These are phyloP conservation scores for Termitomyces sp. DNA, from an alignment of 768 basidiomycete genomes.

Conservation along the genomic window DNA sequence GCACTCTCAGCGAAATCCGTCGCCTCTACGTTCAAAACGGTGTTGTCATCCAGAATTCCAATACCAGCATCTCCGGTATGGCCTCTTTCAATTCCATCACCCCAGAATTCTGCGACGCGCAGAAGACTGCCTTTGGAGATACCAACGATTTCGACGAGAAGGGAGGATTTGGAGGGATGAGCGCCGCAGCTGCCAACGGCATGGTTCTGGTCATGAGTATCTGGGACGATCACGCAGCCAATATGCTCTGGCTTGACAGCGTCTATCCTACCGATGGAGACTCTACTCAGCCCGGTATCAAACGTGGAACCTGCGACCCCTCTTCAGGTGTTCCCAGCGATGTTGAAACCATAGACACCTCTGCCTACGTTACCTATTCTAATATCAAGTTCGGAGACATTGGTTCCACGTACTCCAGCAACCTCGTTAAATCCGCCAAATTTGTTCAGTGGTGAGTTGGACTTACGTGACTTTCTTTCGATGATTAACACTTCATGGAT, in stretches of 20 bases:
- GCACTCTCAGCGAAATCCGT: constrained; percentile 52
- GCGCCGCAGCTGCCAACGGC: constrained; percentile 34
- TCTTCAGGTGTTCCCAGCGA: not conserved
- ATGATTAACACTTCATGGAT: no score
- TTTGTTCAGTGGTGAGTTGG: not conserved
- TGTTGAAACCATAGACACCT: not conserved
- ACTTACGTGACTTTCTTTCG: not conserved
- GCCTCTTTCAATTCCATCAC: constrained; percentile 43
- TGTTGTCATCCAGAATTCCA: constrained; percentile 51
- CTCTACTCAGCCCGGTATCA: not conserved
- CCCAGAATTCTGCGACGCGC: constrained; percentile 41
- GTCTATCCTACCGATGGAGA: constrained; percentile 28
- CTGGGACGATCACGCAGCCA: constrained; percentile 41
- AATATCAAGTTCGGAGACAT: constrained; percentile 5
- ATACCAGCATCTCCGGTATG: constrained; percentile 44
- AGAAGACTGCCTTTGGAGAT: constrained; percentile 42
- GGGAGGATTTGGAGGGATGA: constrained; percentile 33
- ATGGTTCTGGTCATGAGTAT: constrained; percentile 42
- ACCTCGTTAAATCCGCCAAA: not conserved
- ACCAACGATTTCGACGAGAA: not conserved
- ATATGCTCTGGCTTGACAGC: constrained; percentile 29
- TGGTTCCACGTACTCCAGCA: not conserved
- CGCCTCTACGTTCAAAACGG: constrained; percentile 28
- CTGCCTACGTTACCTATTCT: not conserved
- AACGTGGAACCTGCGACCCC: not conserved